A percentile compares a stretch with the other conserved stretches of the same genome.
Conservation (phyloP, 768 basidiomycete genomes). For the Lentinus brumalis region DNA sequence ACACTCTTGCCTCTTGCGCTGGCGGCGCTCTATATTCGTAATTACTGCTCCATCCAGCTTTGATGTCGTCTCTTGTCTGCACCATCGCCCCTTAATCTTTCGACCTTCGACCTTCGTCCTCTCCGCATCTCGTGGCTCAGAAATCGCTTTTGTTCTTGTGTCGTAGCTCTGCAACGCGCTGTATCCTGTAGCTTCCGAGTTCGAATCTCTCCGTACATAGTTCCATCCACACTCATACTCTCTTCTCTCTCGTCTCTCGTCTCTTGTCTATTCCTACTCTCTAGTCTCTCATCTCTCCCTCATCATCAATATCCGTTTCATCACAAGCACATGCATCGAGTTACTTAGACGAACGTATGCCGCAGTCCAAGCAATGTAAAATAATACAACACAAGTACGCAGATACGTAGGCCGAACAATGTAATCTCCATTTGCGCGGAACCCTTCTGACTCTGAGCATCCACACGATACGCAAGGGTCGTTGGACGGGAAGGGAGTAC, state of each 20-base stretch:
- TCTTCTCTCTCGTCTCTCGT: neutral
- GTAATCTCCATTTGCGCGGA: too few species aligned
- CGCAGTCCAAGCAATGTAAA: too few species aligned
- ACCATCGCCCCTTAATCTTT: neutral
- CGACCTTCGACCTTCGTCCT: neutral
- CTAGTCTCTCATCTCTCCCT: neutral
- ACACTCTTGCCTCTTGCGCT: neutral
- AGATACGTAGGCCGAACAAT: too few species aligned
- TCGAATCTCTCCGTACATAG: neutral
- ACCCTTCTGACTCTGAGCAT: too few species aligned
- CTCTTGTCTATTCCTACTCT: neutral
- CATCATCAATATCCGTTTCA: too few species aligned
- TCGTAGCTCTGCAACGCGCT: slow-evolving; percentile 21
- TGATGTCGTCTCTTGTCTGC: neutral
- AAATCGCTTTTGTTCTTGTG: neutral
- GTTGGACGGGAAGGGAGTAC: too few species aligned
- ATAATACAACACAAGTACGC: too few species aligned
- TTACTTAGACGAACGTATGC: too few species aligned
- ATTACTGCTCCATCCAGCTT: neutral
- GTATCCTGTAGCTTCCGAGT: slow-evolving; percentile 23
- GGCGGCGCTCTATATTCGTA: neutral
- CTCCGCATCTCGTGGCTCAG: neutral
- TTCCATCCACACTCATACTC: neutral
- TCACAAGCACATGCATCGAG: too few species aligned
- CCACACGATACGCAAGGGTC: too few species aligned